Conservation (phyloP, 1,139 yeast species). For the Pneumocystis carinii region DNA sequence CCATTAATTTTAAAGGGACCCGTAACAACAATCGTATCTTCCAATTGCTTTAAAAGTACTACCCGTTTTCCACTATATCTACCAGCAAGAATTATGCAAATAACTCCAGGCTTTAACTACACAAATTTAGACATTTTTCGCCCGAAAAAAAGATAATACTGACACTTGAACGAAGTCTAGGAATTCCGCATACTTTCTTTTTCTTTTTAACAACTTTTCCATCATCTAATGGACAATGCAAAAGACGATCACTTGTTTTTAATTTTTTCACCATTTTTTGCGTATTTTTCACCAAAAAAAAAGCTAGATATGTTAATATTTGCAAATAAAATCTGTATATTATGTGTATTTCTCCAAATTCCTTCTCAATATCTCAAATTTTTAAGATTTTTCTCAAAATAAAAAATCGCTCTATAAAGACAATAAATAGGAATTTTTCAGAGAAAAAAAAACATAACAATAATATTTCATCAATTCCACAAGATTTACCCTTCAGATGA, state of each 20-base stretch:
- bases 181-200: background rate
- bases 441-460: background rate
- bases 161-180: background rate
- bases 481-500: background rate
- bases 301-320: background rate
- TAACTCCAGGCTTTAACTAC: slow-evolving; percentile 77
- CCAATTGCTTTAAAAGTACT: slow-evolving; percentile 92
- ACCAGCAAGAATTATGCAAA: slow-evolving; percentile 95
- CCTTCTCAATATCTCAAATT: background rate
- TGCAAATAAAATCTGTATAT: background rate
- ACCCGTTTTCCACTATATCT: slow-evolving; percentile 99
- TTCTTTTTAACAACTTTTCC: background rate
- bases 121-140: background rate
- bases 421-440: background rate
- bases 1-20: slow-evolving; percentile 99
- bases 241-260: background rate
- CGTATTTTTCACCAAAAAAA: background rate
- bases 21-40: slow-evolving; percentile 93
- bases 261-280: background rate
- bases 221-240: background rate
- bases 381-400: background rate
- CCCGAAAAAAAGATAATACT: background rate
- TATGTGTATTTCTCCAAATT: background rate
- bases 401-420: background rate
- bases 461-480: background rate